Evolutionary conservation across 2,329 filamentous ascomycete species (phyloP), one percentile per base, ranked within the genome.

Genomic region (Aureobasidium leucospermi): DNA sequence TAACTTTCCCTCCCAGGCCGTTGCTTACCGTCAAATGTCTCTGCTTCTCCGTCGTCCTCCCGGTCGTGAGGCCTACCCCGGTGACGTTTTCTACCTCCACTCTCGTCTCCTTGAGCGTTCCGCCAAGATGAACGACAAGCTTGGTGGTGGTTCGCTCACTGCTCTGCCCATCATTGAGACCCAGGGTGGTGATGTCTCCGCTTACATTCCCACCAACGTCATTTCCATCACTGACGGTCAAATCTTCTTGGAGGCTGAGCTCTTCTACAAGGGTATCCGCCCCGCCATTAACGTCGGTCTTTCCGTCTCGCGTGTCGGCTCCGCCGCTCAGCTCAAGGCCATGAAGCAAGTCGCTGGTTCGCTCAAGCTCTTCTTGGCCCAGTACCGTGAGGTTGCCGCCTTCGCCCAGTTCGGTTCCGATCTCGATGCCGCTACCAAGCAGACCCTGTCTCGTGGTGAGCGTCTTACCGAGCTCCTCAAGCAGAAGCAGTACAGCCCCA

Each of bases 301-400:
- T 71, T 99, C 94, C 73, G 94, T 99, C 71, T 99, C 94, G 70
- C 94, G 94, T 90, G 94, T 99, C 87, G 94, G 94, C 78, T 99
- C 94, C 74, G 90, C 94, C 77, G 94, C 94, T 76, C 94, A 99
- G 86, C 86, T 97, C 79, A 99, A 97, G 90, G 92, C 94, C 81
- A 99, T 99, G 94, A 99, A 99, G 87, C 94, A 99, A 85, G 94
- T 99, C 72, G 94, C 94, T 74, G 94, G 94, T 86, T 97, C 93
- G 70, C 85, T 99, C 75, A 99, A 99, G 87, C 91, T 99, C 71
- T 99, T 97, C 91, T 90, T 99, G 89, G 94, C 94, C 73, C 94
- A 99, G 84, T 99, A 99, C 87, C 94, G 94, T 94, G 94, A 99
- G 81, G 94, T 99, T 66, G 94, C 94, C 73, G 94, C 94, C 71